Conservation (phyloP, 2,329 filamentous ascomycete genomes). For the Colletotrichum camelliae region DNA sequence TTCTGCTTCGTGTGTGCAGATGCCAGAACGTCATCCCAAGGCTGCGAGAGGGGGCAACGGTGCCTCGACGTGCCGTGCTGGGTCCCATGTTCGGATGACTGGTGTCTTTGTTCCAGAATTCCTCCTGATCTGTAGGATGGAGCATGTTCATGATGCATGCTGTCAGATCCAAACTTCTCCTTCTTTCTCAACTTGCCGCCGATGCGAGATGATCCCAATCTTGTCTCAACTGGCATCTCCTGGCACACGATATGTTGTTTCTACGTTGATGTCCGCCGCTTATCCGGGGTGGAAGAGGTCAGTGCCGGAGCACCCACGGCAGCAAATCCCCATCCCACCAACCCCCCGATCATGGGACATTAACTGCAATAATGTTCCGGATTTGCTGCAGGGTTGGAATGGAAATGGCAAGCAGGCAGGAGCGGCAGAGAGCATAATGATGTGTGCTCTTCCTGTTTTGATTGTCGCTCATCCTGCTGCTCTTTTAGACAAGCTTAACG, state of each 20-base stretch:
- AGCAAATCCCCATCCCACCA: neutral
- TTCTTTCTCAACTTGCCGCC: neutral
- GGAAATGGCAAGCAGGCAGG: neutral
- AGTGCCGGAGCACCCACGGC: neutral
- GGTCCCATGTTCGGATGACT: constrained; percentile 23
- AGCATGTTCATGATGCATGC: constrained; percentile 6
- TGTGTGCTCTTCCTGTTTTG: constrained; percentile 2
- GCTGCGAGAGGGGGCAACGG: neutral
- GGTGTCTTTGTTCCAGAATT: constrained; percentile 22
- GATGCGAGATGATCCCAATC: constrained; percentile 21
- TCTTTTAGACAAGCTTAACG: constrained; percentile 10
- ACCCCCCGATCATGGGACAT: constrained; percentile 11
- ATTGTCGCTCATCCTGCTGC: constrained; percentile 6
- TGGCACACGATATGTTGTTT: neutral
- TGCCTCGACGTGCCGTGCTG: constrained; percentile 12
- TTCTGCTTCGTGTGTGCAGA: constrained; percentile 13
- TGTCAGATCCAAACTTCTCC: constrained; percentile 11
- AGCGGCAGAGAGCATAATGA: neutral
- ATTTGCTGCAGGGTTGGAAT: constrained; percentile 22
- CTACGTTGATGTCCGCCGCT: neutral
- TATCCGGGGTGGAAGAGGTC: neutral
- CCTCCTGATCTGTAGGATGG: neutral
- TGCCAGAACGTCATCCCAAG: constrained; percentile 22
- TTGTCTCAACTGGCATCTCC: constrained; percentile 5
- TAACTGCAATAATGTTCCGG: constrained; percentile 22